Percentiles rank a stretch among this genome's conserved stretches.
Conservation (phyloP, 129 eudicot species). For the Silybum marianum region DNA sequence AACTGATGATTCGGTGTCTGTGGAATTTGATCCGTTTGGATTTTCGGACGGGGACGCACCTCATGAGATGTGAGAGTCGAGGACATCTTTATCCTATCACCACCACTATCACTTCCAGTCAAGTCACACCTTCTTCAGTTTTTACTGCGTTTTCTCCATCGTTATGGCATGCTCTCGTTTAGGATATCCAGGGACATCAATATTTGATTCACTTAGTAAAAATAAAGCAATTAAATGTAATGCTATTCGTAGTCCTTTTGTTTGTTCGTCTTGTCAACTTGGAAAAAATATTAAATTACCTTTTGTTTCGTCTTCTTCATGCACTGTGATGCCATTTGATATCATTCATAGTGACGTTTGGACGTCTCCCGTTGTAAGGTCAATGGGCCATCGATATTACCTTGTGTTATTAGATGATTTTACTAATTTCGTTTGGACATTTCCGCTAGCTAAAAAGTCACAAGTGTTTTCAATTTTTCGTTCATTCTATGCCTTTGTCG, state of each 20-base stretch:
- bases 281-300: constrained; percentile 4
- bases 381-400: constrained; percentile 1
- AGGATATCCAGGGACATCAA: too few relatives aligned
- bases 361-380: constrained; percentile 24
- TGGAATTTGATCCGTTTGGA: too few relatives aligned
- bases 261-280: constrained; percentile 11
- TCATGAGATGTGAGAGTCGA: too few relatives aligned
- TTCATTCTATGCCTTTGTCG: background rate
- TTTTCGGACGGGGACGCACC: too few relatives aligned
- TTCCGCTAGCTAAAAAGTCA: constrained; percentile 14
- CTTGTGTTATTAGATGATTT: constrained; percentile 17
- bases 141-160: too few relatives aligned
- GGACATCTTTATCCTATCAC: too few relatives aligned
- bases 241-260: background rate
- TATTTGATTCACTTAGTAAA: background rate
- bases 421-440: constrained; percentile 10
- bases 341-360: constrained; percentile 21
- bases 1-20: too few relatives aligned
- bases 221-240: background rate
- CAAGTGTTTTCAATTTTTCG: background rate
- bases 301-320: constrained; percentile 6
- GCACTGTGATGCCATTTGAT: constrained; percentile 6
- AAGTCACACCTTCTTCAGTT: too few relatives aligned
- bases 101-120: too few relatives aligned
- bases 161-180: too few relatives aligned